Evolutionary conservation across 2,329 filamentous ascomycete species (phyloP), one percentile per base, ranked within the genome.

Genomic region (Calonectria hongkongensis): DNA sequence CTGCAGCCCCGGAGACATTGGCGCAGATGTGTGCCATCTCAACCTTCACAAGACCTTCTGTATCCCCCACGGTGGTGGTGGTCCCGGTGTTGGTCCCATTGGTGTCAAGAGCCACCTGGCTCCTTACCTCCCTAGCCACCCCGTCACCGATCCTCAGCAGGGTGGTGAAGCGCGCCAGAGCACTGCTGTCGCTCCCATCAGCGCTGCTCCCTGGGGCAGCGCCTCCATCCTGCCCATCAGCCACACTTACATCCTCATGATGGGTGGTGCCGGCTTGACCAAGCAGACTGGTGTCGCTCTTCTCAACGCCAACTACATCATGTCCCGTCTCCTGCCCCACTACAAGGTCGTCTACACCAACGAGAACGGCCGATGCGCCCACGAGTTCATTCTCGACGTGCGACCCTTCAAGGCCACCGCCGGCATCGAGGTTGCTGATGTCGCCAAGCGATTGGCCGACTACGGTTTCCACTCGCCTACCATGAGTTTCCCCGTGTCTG

Each of bases 31-130:
- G 47, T 98, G 96, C 89, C 96, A 98, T 87, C 89, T 98, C 71
- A 98, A 98, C 86, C 90, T 98, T 30, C 96, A 98, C 91, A 98
- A 98, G 90, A 98, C 96, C 13, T 98, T 98, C 89, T 98, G 96
- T 84, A 98, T 98, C 79, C 96, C 96, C 56, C 96, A 98, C 85
- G 96, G 96, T 66, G 96, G 96, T 74, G 96, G 96, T 77, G 96
- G 96, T 18, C 96, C 96, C 10, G 96, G 96, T 81, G 95, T 98
- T 47, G 96, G 96, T 2, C 96, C 96, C 64, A 98, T 98, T 76
- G 95, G 95, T 81, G 96, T 98, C 63, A 97, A 96, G 83, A 86
- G 92, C 73, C 95, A 98, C 80, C 91, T 98, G 64, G 86, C 90
- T 9, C 91, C 92, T 16, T 95, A 93, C 88, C 89, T 98, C 9